A percentile compares a stretch with the other conserved stretches of the same genome.
Evolutionary conservation across 768 basidiomycete species (phyloP).

Genomic region (Candolleomyces efflorescens): DNA sequence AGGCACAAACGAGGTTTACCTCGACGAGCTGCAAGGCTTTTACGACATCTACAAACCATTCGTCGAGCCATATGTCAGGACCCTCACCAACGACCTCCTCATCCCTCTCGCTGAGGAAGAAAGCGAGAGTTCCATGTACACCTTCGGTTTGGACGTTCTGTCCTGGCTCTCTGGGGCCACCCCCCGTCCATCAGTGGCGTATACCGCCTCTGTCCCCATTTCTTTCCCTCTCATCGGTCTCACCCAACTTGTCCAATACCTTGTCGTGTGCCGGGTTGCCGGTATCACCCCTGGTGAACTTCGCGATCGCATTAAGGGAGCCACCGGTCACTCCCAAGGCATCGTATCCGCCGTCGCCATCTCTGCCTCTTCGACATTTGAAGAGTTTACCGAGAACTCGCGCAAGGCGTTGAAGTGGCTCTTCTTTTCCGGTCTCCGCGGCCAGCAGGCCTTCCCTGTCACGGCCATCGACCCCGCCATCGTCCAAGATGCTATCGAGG

Average conservation of each 20-base stretch:
- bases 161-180: conserved; percentile 77
- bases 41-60: conserved; percentile 92
- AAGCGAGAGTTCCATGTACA: conserved; percentile 62
- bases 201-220: conserved; percentile 89
- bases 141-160: conserved; percentile 73
- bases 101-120: conserved; percentile 62
- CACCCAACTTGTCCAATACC: conserved; percentile 92
- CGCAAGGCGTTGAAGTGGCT: conserved; percentile 87
- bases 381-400: conserved; percentile 70
- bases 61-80: conserved; percentile 64
- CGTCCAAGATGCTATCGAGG: conserved; percentile 82
- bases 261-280: conserved; percentile 72
- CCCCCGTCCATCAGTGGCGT: conserved; percentile 73
- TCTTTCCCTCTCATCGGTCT: conserved; percentile 96
- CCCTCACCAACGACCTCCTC: conserved; percentile 64
- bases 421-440: conserved; percentile 90
- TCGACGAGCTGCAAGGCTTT: conserved; percentile 89
- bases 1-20: conserved; percentile 97
- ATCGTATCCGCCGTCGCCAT: conserved; percentile 92
- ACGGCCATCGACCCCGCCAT: conserved; percentile 86
- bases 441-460: conserved; percentile 92
- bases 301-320: conserved; percentile 69
- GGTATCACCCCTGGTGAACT: conserved; percentile 78
- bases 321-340: conserved; percentile 97
- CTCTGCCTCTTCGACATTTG: conserved; percentile 71